These are phyloP conservation scores for Neonectria faginata DNA, from an alignment of 2,329 filamentous ascomycete species.

Conservation along the genomic window DNA sequence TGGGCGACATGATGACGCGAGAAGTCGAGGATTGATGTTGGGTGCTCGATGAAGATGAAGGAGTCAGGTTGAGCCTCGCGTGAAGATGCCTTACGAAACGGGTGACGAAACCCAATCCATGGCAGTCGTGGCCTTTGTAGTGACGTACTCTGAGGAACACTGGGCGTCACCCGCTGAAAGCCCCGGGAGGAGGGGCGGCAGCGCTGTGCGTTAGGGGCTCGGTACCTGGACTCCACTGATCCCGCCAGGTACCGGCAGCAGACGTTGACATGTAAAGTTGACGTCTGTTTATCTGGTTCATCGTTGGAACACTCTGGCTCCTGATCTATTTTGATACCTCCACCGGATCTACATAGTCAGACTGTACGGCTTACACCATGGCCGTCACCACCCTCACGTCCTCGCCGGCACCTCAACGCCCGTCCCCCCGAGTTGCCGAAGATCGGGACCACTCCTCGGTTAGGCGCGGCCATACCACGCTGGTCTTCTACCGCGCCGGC, in stretches of 20 bases:
- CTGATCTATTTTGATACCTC: too few species aligned
- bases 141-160: neutral
- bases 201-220: neutral
- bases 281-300: too few species aligned
- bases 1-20: neutral
- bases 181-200: neutral
- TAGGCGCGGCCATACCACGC: too few species aligned
- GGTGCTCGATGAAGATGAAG: neutral
- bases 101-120: slow-evolving; percentile 3
- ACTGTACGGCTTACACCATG: too few species aligned
- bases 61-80: neutral
- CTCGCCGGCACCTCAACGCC: too few species aligned
- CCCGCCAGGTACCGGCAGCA: neutral
- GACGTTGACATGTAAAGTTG: too few species aligned
- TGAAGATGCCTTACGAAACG: neutral
- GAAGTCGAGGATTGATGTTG: neutral
- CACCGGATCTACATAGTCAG: too few species aligned
- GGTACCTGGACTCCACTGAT: neutral
- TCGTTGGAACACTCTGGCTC: too few species aligned
- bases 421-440: too few species aligned
- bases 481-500: too few species aligned
- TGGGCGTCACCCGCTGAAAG: neutral
- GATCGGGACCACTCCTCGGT: too few species aligned
- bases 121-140: neutral
- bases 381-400: too few species aligned